Base-by-base conservation (phyloP, 768 basidiomycete genomes). In the Cystofilobasidium capitatum region DNA sequence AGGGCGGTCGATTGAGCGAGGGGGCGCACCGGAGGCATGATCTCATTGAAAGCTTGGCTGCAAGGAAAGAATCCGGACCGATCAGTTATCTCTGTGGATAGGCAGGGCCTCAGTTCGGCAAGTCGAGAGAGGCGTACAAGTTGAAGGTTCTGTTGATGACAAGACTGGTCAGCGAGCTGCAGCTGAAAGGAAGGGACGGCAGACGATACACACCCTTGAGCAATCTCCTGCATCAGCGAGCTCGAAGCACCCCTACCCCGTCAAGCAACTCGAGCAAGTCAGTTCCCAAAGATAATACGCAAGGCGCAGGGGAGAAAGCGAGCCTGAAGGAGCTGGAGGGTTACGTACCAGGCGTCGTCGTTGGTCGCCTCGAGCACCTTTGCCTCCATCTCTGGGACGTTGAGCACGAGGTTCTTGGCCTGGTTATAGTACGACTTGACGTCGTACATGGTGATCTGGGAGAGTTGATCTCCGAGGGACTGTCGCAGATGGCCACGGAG, bases 41-140 rank as follows among this genome's bases (percentile, higher is more conserved):
- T 91, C 80, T 99, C 94, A 78, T 98, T 99, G 79, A 99, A 99
- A 70, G 92, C 85, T 82, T 93, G 91, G 79, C 92, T 96, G 75
- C 2, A 45, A 22, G 37, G 57, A 24, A 62, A 71, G 42, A 57
- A 39, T 22, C 37, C 7, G 17, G 26, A 31, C 29, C 6, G 40
- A 57, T 17, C 44, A 6, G 14, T 14, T 17, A 24, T 20, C 26
- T 13, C 22, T 42, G 44, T 24, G 39, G 7, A 39, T 36, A 36
- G 35, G 58, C n/a, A 12, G 17, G 26, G 37, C 22, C 20, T 57
- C 6, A 57, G 29, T 17, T 45, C 3, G 44, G 17, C 4, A 8
- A 26, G 6, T 37, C 24, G 24, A 49, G 2, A 35, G 20, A 44
- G 10, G 79, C 88, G 78, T 76, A 96, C 93, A 93, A 97, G 75